Evolutionary conservation across 371 early-diverging fungal genomes (phyloP), one percentile per base, ranked within the genome.

Genomic region (Sporodiniella umbellata): DNA sequence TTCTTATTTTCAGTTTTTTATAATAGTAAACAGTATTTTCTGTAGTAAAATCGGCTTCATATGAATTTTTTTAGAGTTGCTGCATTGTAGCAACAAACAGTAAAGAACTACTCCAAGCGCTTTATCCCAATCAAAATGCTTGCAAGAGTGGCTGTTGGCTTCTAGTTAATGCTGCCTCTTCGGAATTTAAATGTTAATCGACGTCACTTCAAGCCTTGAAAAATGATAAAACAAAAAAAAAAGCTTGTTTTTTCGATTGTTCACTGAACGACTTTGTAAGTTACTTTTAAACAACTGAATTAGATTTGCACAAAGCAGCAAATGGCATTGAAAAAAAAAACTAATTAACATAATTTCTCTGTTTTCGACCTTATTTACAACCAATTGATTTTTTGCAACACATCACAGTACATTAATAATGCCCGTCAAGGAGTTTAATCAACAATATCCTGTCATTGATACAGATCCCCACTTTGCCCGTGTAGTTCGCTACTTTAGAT

Each of bases 401-500:
- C 33, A 31, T 21, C 18, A 40, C 48, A 47, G 37, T 37, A 18
- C 15, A 33, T 22, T 51, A 42, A 25, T 40, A 45, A 77, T 77
- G 78, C 73, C 78, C 31, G 63, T 69, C 23, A 67, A 72, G 59
- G 61, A 75, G 54, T 59, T 79, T 60, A 66, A 76, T 56, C 72
- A 77, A 22, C 74, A 75, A 35, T 82, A 75, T 64, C 82, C 80
- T 33, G 76, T 81, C 52, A 87, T 87, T 63, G 88, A 87, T 70
- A 74, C 78, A 49, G 88, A 87, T 62, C 88, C 88, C 35, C 89
- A 92, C 59, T 86, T 95, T 58, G 64, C 61, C 60, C 85, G 92
- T 51, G 93, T 97, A 4, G 82, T 94, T 47, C 78, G 91, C 47
- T 96, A 94, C 78, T 87, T 96, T 70, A 84, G 98, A 50, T 63